Conservation (phyloP, 148 eudicot species). For the Rhododendron molle region DNA sequence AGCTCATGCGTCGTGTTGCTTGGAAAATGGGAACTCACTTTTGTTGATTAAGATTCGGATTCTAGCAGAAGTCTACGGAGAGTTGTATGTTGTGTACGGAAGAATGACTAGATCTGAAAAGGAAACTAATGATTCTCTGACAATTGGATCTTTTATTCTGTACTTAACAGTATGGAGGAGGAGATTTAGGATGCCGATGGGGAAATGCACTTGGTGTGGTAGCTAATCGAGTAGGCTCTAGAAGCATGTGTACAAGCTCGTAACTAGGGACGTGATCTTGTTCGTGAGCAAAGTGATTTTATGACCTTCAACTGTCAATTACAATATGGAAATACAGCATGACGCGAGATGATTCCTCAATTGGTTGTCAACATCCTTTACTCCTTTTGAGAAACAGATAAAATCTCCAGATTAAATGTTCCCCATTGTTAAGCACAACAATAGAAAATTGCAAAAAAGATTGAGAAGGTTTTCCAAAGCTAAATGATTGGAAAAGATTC, state of each 20-base stretch:
- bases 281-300: neutral
- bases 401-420: neutral
- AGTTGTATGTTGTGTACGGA: no score
- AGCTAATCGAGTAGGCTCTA: neutral
- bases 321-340: neutral
- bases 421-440: neutral
- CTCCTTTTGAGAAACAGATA: neutral
- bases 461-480: neutral
- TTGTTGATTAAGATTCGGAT: no score
- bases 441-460: neutral
- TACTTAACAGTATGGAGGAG: neutral
- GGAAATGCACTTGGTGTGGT: neutral
- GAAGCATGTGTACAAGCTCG: constrained; percentile 6
- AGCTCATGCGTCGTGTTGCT: no score
- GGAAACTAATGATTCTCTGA: no score
- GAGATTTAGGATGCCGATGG: neutral
- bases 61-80: no score
- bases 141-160: no score
- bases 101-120: no score
- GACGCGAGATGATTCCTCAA: neutral
- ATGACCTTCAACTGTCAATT: neutral
- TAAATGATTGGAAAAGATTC: neutral
- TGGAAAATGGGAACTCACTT: no score
- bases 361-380: neutral
- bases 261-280: constrained; percentile 1